Evolutionary conservation across 306 rosid genomes (phyloP).

Genomic region (Prunus salicina): DNA sequence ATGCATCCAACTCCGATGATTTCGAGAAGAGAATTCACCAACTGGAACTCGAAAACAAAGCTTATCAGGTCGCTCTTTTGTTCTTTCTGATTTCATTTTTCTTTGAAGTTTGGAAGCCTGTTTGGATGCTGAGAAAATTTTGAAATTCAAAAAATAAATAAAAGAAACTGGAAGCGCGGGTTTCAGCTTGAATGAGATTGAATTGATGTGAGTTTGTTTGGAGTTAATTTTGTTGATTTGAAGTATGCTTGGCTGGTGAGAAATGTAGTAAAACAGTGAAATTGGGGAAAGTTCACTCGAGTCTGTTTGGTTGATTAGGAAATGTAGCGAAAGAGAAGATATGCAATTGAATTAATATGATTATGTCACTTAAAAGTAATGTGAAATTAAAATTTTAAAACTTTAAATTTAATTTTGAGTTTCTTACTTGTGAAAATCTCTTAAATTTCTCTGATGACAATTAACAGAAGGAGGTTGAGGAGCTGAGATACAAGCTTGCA

Average conservation of each 20-base stretch:
- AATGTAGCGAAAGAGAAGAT: not conserved
- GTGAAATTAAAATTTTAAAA: not conserved
- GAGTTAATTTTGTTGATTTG: not conserved
- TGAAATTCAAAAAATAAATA: not conserved
- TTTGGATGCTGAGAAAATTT: conserved; percentile 16
- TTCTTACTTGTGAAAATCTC: conserved; percentile 1
- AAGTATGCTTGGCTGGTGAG: not conserved
- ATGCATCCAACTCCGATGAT: conserved; percentile 32
- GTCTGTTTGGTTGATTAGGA: not conserved
- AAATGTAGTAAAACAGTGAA: not conserved
- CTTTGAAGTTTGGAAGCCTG: not conserved
- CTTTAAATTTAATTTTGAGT: not conserved
- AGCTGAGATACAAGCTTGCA: conserved; percentile 48
- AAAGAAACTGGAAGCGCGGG: not conserved
- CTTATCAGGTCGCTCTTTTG: conserved; percentile 49
- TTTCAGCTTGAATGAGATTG: conserved; percentile 2
- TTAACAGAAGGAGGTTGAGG: conserved; percentile 69
- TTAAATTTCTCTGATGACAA: conserved; percentile 11
- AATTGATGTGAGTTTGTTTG: not conserved
- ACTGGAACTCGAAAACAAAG: conserved; percentile 54
- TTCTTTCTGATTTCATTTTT: not conserved
- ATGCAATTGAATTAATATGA: not conserved
- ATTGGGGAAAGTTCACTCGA: not conserved
- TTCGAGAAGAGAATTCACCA: conserved; percentile 45
- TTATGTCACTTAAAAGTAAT: too few relatives aligned